Conservation (phyloP, 129 eudicot genomes). For the Solidago caesia region DNA sequence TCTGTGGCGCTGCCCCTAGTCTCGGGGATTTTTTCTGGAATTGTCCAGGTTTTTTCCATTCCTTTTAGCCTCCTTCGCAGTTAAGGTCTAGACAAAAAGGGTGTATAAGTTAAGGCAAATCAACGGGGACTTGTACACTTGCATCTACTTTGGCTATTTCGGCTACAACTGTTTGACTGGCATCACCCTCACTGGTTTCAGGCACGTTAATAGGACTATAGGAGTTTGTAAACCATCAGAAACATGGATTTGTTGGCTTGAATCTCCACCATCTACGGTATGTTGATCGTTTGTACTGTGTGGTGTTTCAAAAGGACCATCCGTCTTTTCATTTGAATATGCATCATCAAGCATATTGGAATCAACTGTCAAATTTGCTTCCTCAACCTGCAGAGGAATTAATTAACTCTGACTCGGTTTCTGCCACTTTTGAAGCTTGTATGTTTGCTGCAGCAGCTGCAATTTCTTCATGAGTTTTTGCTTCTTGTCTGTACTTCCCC, state of each 20-base stretch:
- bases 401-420: slow-evolving; percentile 17
- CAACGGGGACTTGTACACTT: slow-evolving; percentile 12
- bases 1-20: too few relatives aligned
- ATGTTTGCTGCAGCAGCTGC: slow-evolving; percentile 17
- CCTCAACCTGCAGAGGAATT: slow-evolving; percentile 17
- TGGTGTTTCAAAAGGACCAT: background rate
- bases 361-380: slow-evolving; percentile 24
- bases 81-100: too few relatives aligned
- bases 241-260: slow-evolving; percentile 14
- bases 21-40: too few relatives aligned
- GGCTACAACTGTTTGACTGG: slow-evolving; percentile 11
- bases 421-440: slow-evolving; percentile 20
- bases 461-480: slow-evolving; percentile 43
- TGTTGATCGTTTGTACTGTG: background rate
- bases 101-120: background rate
- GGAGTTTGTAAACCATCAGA: background rate
- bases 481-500: slow-evolving; percentile 48
- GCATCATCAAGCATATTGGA: slow-evolving; percentile 3
- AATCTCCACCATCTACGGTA: background rate
- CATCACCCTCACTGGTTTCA: background rate
- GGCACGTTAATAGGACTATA: background rate
- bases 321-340: slow-evolving; percentile 1
- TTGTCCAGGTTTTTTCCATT: too few relatives aligned
- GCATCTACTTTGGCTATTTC: slow-evolving; percentile 16
- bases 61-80: too few relatives aligned